A percentile compares a stretch with the other conserved stretches of the same genome.
phyloP scores from a whole-genome alignment of 2,329 filamentous ascomycete species.

The Aspergillus pseudoterreus region DNA sequence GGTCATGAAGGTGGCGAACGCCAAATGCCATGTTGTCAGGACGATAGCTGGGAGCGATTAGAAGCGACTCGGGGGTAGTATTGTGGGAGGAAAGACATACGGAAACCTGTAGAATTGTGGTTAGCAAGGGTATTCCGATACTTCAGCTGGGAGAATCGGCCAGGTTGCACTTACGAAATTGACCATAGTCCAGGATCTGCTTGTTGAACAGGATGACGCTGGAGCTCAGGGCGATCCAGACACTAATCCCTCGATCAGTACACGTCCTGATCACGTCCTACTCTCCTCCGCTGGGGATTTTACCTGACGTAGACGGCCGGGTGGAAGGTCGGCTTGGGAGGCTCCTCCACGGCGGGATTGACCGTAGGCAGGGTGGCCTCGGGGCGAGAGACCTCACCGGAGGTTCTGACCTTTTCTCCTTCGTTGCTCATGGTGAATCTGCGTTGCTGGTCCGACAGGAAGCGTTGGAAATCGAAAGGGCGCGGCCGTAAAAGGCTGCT shows the following conservation, averaged over 20 bases:
- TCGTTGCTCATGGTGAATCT: conserved; percentile 55
- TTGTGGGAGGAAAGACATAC: conserved; percentile 27
- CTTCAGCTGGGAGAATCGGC: neutral
- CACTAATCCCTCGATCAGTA: conserved; percentile 35
- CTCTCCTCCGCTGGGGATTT: neutral
- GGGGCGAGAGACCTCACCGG: conserved; percentile 59
- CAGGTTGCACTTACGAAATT: conserved; percentile 64
- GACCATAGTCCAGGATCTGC: conserved; percentile 82
- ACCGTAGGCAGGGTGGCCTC: conserved; percentile 68
- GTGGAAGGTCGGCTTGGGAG: conserved; percentile 64
- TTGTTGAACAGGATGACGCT: conserved; percentile 99
- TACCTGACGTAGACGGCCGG: conserved; percentile 79
- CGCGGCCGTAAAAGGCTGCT: conserved; percentile 42
- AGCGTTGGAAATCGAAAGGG: conserved; percentile 48
- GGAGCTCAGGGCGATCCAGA: conserved; percentile 90
- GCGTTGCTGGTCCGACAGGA: conserved; percentile 41
- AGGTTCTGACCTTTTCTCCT: conserved; percentile 79
- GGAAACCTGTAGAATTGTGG: conserved; percentile 37
- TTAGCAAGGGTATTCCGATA: conserved; percentile 1
- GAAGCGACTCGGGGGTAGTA: neutral
- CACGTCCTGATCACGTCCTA: neutral
- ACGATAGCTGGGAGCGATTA: conserved; percentile 46
- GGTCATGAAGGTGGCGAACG: conserved; percentile 90
- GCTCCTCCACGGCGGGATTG: conserved; percentile 68
- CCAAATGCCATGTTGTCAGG: conserved; percentile 92